Evolutionary conservation across 495 filamentous ascomycete species (phyloP), one percentile per base, ranked within the genome.

Genomic region (Xylaria flabelliformis): DNA sequence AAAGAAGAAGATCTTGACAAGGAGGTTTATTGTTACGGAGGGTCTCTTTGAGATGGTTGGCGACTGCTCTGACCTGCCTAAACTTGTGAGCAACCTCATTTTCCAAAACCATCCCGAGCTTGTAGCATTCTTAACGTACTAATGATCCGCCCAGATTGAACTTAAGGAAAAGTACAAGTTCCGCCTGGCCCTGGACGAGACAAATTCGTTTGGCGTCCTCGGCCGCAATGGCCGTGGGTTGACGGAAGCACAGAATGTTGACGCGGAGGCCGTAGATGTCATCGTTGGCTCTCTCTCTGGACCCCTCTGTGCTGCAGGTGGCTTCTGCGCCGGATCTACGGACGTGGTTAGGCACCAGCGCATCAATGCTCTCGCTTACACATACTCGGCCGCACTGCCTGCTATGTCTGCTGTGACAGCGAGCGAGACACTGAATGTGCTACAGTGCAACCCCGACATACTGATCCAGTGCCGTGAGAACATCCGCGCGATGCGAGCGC

Each of bases 311-410:
- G 94, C 93, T 13, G 96, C 94, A 56, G 96, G 96, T 70, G 96
- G 96, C 39, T 99, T 99, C 85, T 99, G 96, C 79, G 94, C 94
- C 46, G 94, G 95, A 29, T 89, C 90, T 39, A 88, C 89, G 65
- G 96, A 97, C 78, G 93, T 98, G 48, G 91, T 98, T 21, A 93
- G 96, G 80, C 96, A 99, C 77, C 96, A 98, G 80, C 93, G 96
- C 70, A 93, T 99, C 76, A 92, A 92, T 19, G 91, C 94, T 39
- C 87, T 93, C 7, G 90, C 95, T 4, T 98, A 98, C 80, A 97
- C 95, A 12, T 99, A 92, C 84, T 97, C 94, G 56, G 96, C 96
- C 13, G 96, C 97, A 26, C 84, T 98, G 56, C 97, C 96, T 17
- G 96, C 96, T 36, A 91, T 98, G 84, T 86, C 97, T 42, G 94